Base-by-base conservation (phyloP, 2,329 filamentous ascomycete genomes). In the Paraphaeosphaeria minitans region DNA sequence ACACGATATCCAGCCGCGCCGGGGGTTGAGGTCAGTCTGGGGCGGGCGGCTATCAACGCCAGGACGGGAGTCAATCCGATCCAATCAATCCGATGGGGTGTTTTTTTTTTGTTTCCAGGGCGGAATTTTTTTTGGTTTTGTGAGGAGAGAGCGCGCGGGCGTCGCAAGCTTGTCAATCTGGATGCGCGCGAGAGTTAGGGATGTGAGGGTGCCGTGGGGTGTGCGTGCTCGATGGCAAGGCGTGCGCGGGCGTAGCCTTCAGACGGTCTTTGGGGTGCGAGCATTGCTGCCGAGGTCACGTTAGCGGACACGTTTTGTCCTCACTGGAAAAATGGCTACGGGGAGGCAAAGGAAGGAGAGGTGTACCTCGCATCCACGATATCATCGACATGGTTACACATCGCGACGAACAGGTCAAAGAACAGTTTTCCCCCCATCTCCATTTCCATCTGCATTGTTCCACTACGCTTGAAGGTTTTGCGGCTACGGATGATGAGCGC, bases 401-500 rank as follows among this genome's bases (percentile, higher is more conserved):
- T 91, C 73, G 93, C 93, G 77, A 97, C 93, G 79, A 97, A 98
- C 80, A 98, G 84, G 85, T 97, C 93, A 82, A 98, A 98, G 85
- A 95, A 97, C 82, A 97, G 85, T 85, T 93, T 93, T 81, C 85
- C 93, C 78, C 93, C 93, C 79, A 88, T 88, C 84, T 97, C 92
- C 93, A 98, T 97, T 84, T 97, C 93, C 83, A 91, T 89, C 86
- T 97, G 93, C 93, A 97, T 96, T 80, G 93, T 97, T 81, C 93
- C 93, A 83, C 93, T 97, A 81, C 91, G 89, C 89, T 97, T 97
- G 81, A 98, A 97, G 74, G 92, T 97, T 84, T 93, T 93, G 79
- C 94, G 92, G 85, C 91, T 94, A 83, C 93, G 90, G 84, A 97
- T 97, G 80, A 97, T 96, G 80, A 97, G 87, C 77, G 93, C 92